phyloP scores from a whole-genome alignment of 106 monocot species.

The Iris macrosiphon region DNA sequence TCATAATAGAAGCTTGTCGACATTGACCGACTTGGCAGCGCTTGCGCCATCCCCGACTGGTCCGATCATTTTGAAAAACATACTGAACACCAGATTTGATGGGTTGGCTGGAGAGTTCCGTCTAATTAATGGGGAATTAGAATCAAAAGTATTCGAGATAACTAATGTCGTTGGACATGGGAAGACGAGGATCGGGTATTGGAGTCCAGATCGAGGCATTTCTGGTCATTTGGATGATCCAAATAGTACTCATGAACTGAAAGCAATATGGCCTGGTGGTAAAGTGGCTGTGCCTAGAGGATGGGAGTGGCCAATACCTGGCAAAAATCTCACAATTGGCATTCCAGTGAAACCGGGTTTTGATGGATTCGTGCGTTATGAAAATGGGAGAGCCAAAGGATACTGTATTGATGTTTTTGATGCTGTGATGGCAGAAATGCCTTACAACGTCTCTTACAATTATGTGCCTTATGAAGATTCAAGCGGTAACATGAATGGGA shows the following conservation, averaged over 20 bases:
- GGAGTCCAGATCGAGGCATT: conserved; percentile 21
- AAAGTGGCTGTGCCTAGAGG: conserved; percentile 23
- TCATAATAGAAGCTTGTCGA: too few relatives aligned
- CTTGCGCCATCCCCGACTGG: conserved; percentile 25
- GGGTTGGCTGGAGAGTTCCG: conserved; percentile 43
- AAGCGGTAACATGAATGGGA: conserved; percentile 33
- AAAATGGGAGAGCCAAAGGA: conserved; percentile 16
- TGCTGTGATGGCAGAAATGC: conserved; percentile 29
- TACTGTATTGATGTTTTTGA: conserved; percentile 59
- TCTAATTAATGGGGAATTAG: conserved; percentile 30
- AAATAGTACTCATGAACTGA: background rate
- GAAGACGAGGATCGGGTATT: conserved; percentile 33
- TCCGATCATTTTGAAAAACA: background rate
- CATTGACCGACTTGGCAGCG: conserved; percentile 10
- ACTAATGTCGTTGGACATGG: conserved; percentile 25
- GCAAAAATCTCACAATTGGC: conserved; percentile 32
- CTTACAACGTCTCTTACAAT: conserved; percentile 28
- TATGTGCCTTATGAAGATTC: conserved; percentile 20
- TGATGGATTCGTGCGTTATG: conserved; percentile 16
- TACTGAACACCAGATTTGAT: conserved; percentile 18
- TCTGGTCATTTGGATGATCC: conserved; percentile 3
- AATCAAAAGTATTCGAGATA: conserved; percentile 30
- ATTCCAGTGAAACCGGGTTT: conserved; percentile 51
- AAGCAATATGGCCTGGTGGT: conserved; percentile 44
- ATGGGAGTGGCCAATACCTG: conserved; percentile 37